Conservation (phyloP, 192 early-diverging fungal genomes). For the Coemansia sp. region DNA sequence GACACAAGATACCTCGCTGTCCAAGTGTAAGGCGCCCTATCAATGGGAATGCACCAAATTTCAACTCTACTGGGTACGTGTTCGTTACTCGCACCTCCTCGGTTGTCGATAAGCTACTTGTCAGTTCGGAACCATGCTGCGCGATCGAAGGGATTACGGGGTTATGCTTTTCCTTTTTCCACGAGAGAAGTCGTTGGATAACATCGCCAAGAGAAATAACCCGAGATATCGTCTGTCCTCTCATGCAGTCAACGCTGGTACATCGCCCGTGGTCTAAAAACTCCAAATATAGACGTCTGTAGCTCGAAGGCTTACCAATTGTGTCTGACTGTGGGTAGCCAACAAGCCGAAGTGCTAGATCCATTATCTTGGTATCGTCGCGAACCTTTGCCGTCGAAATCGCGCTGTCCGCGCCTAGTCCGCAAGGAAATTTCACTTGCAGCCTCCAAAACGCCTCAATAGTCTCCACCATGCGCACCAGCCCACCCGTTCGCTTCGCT, state of each 20-base stretch:
- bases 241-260: slow-evolving; percentile 5
- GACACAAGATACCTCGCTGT: slow-evolving; percentile 33
- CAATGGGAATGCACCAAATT: slow-evolving; percentile 21
- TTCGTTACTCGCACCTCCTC: slow-evolving; percentile 8
- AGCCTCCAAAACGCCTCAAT: slow-evolving; percentile 39
- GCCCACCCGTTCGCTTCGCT: slow-evolving; percentile 5
- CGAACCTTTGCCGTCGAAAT: neutral
- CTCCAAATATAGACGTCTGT: neutral
- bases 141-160: neutral
- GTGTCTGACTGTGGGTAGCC: neutral
- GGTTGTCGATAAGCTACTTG: neutral
- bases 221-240: neutral
- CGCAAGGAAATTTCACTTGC: slow-evolving; percentile 26
- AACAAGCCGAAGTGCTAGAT: slow-evolving; percentile 15
- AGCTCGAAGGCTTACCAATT: neutral
- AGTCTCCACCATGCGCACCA: slow-evolving; percentile 36
- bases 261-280: slow-evolving; percentile 15
- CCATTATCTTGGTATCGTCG: neutral
- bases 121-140: neutral
- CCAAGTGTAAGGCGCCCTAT: slow-evolving; percentile 25
- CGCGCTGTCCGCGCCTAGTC: neutral
- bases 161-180: neutral
- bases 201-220: slow-evolving; percentile 28
- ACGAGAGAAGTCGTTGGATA: slow-evolving; percentile 11
- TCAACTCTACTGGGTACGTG: slow-evolving; percentile 15